Conservation (phyloP, 176 grass and related monocot species). For the Oryza longistaminata region DNA sequence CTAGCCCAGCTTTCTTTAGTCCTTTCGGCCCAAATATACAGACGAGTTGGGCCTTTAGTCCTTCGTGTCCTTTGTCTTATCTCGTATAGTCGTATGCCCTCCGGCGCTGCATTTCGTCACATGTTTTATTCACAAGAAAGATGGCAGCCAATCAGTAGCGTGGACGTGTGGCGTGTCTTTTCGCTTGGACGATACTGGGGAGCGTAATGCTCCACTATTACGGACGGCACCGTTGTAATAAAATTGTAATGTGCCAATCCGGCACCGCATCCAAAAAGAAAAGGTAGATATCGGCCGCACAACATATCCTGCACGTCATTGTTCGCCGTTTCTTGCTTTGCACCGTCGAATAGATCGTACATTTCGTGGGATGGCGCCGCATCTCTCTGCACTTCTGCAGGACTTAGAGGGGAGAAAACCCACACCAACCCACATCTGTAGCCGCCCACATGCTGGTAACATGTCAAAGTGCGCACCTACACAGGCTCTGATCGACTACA, state of each 20-base stretch:
- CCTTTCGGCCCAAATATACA: too few species aligned
- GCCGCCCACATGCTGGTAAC: conserved; percentile 31
- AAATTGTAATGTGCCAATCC: not conserved
- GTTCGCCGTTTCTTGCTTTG: conserved; percentile 32
- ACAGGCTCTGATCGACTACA: conserved; percentile 24
- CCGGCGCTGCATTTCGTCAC: too few species aligned
- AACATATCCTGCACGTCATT: not conserved
- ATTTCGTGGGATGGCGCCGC: conserved; percentile 26
- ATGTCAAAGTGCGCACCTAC: conserved; percentile 35
- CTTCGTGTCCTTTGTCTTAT: too few species aligned
- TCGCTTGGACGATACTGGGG: too few species aligned
- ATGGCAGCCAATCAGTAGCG: too few species aligned
- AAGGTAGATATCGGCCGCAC: conserved; percentile 20
- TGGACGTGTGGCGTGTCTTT: too few species aligned
- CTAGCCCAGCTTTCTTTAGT: too few species aligned
- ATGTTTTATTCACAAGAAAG: too few species aligned
- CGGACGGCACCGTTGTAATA: not conserved
- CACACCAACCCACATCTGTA: conserved; percentile 25
- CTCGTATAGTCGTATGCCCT: too few species aligned
- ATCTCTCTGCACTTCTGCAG: not conserved
- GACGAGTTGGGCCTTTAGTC: too few species aligned
- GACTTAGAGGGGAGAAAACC: not conserved
- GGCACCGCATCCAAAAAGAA: not conserved
- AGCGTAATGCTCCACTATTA: not conserved
- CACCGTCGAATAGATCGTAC: conserved; percentile 24